Percentiles rank a stretch among this genome's conserved stretches.
phyloP scores from a whole-genome alignment of 306 rosid genomes.

The Carpinus viminea region DNA sequence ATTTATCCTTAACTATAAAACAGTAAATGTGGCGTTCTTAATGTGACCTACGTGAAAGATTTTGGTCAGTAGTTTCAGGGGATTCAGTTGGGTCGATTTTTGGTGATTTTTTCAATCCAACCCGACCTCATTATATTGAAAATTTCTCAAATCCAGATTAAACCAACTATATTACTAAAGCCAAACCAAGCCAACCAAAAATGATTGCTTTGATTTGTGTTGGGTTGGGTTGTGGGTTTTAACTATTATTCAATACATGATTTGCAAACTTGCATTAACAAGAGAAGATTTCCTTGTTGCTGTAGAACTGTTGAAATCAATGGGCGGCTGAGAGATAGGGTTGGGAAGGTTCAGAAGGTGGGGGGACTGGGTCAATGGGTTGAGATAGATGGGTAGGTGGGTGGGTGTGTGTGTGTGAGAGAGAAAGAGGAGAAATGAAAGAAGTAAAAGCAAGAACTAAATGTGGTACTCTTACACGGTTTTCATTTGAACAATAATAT shows the following conservation, averaged over 20 bases:
- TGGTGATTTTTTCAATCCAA: too few relatives aligned
- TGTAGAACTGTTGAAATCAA: background rate
- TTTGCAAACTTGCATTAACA: background rate
- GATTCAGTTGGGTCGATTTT: too few relatives aligned
- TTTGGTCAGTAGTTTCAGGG: background rate
- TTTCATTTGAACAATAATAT: conserved; percentile 20
- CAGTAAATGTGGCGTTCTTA: background rate
- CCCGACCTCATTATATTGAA: too few relatives aligned
- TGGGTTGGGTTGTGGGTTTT: too few relatives aligned
- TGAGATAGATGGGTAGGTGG: too few relatives aligned
- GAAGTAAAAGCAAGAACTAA: conserved; percentile 25
- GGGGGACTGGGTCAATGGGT: too few relatives aligned
- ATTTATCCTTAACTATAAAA: background rate
- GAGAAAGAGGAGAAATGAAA: background rate
- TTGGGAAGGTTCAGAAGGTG: background rate
- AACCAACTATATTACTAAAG: too few relatives aligned
- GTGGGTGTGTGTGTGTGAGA: too few relatives aligned
- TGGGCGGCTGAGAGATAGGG: background rate
- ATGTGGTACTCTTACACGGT: conserved; percentile 26
- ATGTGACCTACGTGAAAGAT: background rate
- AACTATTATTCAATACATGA: too few relatives aligned
- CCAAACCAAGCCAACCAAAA: too few relatives aligned
- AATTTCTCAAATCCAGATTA: too few relatives aligned
- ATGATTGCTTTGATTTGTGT: too few relatives aligned
- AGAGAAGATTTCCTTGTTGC: background rate